Evolutionary conservation across 2,329 filamentous ascomycete species (phyloP).

Genomic region (Nothomitra cinnamomea): DNA sequence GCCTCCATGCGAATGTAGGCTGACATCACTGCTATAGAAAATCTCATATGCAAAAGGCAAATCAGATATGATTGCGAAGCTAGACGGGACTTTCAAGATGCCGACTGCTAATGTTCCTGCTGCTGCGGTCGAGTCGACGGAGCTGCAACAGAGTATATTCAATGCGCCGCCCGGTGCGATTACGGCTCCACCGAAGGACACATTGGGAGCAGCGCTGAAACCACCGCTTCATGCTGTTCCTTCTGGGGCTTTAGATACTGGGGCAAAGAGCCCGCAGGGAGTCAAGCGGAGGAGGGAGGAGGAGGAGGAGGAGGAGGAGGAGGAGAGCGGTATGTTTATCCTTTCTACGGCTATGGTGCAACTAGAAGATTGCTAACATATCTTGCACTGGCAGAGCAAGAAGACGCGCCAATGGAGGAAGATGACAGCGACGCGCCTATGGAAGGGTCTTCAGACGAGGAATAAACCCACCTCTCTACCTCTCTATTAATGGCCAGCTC

Average conservation of each 20-base stretch:
- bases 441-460: slow-evolving; percentile 35
- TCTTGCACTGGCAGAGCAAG: slow-evolving; percentile 11
- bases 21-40: slow-evolving; percentile 37
- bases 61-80: slow-evolving; percentile 73
- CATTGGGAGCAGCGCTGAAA: slow-evolving; percentile 28
- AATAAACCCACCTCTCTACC: slow-evolving; percentile 4
- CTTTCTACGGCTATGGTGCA: too few relatives aligned
- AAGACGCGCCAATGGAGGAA: slow-evolving; percentile 39
- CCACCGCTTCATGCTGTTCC: slow-evolving; percentile 26
- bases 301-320: slow-evolving; percentile 43
- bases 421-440: slow-evolving; percentile 52
- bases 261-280: slow-evolving; percentile 33
- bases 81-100: slow-evolving; percentile 77
- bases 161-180: slow-evolving; percentile 35
- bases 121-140: slow-evolving; percentile 43
- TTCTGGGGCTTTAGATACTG: slow-evolving; percentile 33
- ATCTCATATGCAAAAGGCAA: slow-evolving; percentile 83
- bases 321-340: slow-evolving; percentile 24
- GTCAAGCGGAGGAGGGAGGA: slow-evolving; percentile 56
- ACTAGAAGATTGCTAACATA: neutral
- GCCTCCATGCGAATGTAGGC: too few relatives aligned
- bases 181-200: slow-evolving; percentile 20
- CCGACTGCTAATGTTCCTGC: slow-evolving; percentile 35
- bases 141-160: slow-evolving; percentile 67
- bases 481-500: too few relatives aligned